Evolutionary conservation across 164 flowering plant genomes (phyloP), one percentile per base, ranked within the genome.

Genomic region (Macadamia tetraphylla): DNA sequence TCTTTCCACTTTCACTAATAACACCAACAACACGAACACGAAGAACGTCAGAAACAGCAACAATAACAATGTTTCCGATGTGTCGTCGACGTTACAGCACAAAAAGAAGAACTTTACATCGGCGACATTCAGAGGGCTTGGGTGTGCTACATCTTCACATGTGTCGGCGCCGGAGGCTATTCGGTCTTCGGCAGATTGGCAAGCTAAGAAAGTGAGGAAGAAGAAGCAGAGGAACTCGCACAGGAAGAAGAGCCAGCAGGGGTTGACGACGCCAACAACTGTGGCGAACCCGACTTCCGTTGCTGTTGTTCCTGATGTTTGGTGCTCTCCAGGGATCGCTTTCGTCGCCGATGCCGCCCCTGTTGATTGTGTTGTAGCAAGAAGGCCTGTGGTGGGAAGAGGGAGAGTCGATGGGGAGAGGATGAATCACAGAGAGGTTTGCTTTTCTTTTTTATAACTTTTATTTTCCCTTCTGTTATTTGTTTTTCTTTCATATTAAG

Each of bases 271-370:
- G 13, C n/a, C 61, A 31, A 5, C 60, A 1, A 42, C 55, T 7
- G 57, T 32, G 3, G 65, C 11, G 32, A 56, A 51, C 32, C 42
- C 63, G 43, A 63, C 43, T 65, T 52, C 78, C 53, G 70, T 40
- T 40, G 79, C 74, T 60, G 87, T 76, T 42, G 81, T 75, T 31
- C 88, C 85, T 60, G 98, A 91, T 78, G 90, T 86, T 31, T 92
- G 98, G 91, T 90, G 96, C 67, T 86, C 85, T 9, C 90, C 92
- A 10, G 94, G 94, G 31, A 81, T 84, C 71, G 89, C 80, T 64
- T 81, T 85, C 23, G 72, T 76, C 6, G 77, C 84, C 3, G 89
- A 82, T 75, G 87, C 83, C 30, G 79, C 87, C 9, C 74, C 90
- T 4, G 90, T 83, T 46, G 97, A 87, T 71, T 84, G 86, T 63